Base-by-base conservation (phyloP, 257 asterid genomes). In the Solanum sejunctum region DNA sequence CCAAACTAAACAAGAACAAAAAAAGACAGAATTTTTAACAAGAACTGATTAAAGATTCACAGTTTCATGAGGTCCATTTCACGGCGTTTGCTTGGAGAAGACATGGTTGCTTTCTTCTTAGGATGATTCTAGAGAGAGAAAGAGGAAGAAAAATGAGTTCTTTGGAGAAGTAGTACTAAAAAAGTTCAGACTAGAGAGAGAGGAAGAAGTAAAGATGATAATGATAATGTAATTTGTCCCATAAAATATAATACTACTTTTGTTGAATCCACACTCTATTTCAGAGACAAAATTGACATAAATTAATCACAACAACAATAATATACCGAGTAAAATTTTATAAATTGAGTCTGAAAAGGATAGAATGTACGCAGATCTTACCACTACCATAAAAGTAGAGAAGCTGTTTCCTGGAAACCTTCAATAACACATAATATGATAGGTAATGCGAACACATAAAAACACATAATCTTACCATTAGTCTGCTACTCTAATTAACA, bases 51-150 rank as follows among this genome's bases (percentile, higher is more conserved):
- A 84, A 81, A 87, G 83, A 86, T 41, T 92, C 88, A 96, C 99
- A 96, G 89, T 86, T 95, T 96, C 99, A 96, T 96, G 66, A 96
- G 88, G 92, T 96, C 99, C 97, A 94, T 96, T 93, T 95, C 99
- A 75, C 99, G 92, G 90, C 98, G 92, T 92, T 96, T 96, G 97
- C 96, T 96, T 54, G 99, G 99, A 55, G 98, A 96, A 91, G 98
- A 93, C 99, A 96, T 96, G 86, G 81, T 89, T 83, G 64, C 66
- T 60, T 72, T 80, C 47, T 61, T 84, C 82, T 72, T 12, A 18
- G 49, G 73, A 41, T 70, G 51, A 51, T 43, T 61, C 63, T 21
- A 21, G 82, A 79, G 80, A 45, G 89, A 79, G 57, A 67, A 54
- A 23, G 70, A 7, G 39, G 17, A 15, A 17, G 36, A 9, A 41